Conservation (phyloP, 352 stramenopile genomes). For the Pythium brachiatum region DNA sequence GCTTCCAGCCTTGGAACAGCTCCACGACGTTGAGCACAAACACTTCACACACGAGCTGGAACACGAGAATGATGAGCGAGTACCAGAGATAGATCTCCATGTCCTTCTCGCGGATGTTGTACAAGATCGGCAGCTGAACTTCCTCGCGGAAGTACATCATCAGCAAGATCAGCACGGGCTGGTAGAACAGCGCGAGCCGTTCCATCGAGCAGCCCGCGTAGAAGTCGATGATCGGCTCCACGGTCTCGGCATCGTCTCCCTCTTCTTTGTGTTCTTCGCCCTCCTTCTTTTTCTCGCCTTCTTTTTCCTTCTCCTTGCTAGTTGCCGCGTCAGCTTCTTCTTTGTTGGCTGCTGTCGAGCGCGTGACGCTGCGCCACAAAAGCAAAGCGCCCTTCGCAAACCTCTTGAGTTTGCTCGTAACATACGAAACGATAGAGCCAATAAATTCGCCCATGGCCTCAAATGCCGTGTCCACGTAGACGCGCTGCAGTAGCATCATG, state of each 20-base stretch:
- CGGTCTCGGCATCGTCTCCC: constrained; percentile 83
- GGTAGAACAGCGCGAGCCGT: constrained; percentile 91
- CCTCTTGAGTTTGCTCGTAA: constrained; percentile 38
- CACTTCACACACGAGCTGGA: constrained; percentile 93
- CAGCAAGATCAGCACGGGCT: constrained; percentile 92
- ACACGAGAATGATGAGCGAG: constrained; percentile 93
- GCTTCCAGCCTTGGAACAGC: constrained; percentile 97
- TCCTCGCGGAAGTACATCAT: constrained; percentile 96
- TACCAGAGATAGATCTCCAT: constrained; percentile 98
- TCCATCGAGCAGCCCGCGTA: constrained; percentile 92
- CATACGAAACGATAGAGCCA: constrained; percentile 35
- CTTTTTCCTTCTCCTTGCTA: constrained; percentile 30
- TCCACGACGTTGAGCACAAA: constrained; percentile 96
- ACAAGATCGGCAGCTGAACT: constrained; percentile 91
- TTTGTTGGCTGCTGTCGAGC: constrained; percentile 34
- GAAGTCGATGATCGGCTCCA: constrained; percentile 96
- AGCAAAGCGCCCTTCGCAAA: constrained; percentile 31
- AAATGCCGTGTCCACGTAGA: constrained; percentile 90
- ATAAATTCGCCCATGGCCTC: constrained; percentile 72
- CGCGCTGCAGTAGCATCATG: constrained; percentile 91
- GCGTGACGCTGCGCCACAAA: constrained; percentile 53
- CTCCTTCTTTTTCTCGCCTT: constrained; percentile 32
- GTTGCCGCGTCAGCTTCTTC: constrained; percentile 27
- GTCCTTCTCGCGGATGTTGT: constrained; percentile 96
- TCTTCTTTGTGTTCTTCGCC: constrained; percentile 45